Base-by-base conservation (phyloP, 192 early-diverging fungal species). In the Backusella parvicylindrica region DNA sequence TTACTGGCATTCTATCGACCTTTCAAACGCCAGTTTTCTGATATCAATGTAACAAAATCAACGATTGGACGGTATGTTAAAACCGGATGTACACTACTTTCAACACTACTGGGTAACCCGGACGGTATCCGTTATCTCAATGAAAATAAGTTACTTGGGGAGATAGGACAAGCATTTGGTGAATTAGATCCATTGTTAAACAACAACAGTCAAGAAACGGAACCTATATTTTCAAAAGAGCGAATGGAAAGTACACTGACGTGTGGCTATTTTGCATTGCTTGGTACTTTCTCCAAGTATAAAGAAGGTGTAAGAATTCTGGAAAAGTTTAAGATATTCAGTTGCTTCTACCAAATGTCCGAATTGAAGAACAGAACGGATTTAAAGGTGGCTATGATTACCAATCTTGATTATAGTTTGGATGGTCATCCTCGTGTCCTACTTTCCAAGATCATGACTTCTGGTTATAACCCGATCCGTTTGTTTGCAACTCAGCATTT, bases 391-490 rank as follows among this genome's bases (percentile, higher is more conserved):
- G 84, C 87, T 6, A 87, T 95, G 30, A 89, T 96, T 32, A 86
- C 84, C 1, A 89, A 85, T 38, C 81, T 94, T 73, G 92, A 96
- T 72, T 96, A 95, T 77, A 85, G 82, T 47, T 71, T 88, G 86
- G 93, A 96, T 71, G 93, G 92, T 0, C 95, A 96, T 79, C 87
- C 92, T 0, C 86, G 95, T 7, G 86, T 94, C 6, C 82, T 96
- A 4, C 74, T 96, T 4, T 92, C 92, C 32, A 96, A 96, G 77
- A 82, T 96, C 15, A 91, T 95, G 89, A 93, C 93, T 2, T 93
- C 92, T 7, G 92, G 92, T 0, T 92, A 96, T 72, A 94, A 95
- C 76, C 86, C 87, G 31, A 88, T 94, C 32, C 90, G 95, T 1
- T 76, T 94, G 9, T 94, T 89, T 77, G 87, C 94, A 5, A 96